Base-by-base conservation (phyloP, 225 moss, liverwort and hornwort species). In the Sphagnum contortum region DNA sequence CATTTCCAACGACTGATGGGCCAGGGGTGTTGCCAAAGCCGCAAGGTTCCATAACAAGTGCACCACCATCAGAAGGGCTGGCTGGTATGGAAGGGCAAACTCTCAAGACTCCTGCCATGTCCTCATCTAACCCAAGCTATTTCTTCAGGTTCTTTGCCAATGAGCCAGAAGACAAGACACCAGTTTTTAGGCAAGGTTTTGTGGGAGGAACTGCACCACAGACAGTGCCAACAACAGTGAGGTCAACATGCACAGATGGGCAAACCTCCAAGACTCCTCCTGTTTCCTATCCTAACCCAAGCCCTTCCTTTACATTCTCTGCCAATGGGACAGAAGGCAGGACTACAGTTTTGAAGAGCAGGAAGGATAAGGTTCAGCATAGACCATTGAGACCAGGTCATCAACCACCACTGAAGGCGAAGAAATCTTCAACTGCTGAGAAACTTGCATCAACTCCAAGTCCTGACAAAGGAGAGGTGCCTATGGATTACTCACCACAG, bases 401-500 rank as follows among this genome's bases (percentile, higher is more conserved):
- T 55, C 71, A 49, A 48, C 67, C 70, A 53, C 57, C 13, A 55
- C 10, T 51, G 4, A 82, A 71, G 66, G 80, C 79, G 49, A 88
- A 77, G 53, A 84, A 61, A 44, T 75, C 58, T 57, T 57, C 51
- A 47, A 77, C 49, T 65, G 57, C 68, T 57, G 56, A 62, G 51
- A 70, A 69, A 60, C 49, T 69, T 12, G 74, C 49, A 68, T 64
- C 70, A 64, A 62, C 79, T 64, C 69, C 68, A 12, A 73, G 71
- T 54, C 76, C 77, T 4, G 75, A 74, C 59, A 69, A 83, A 69
- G 84, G 83, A 14, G 73, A 77, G 53, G 77, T 75, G 51, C 75
- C 79, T 2, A 83, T 85, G 87, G 87, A 81, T 57, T 76, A 84
- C 55, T 90, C 90, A 13, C 85, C 87, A 59, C 74, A 83, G 68